Evolutionary conservation across 148 eudicot species (phyloP), one percentile per base, ranked within the genome.

Genomic region (Rhododendron williamsianum): DNA sequence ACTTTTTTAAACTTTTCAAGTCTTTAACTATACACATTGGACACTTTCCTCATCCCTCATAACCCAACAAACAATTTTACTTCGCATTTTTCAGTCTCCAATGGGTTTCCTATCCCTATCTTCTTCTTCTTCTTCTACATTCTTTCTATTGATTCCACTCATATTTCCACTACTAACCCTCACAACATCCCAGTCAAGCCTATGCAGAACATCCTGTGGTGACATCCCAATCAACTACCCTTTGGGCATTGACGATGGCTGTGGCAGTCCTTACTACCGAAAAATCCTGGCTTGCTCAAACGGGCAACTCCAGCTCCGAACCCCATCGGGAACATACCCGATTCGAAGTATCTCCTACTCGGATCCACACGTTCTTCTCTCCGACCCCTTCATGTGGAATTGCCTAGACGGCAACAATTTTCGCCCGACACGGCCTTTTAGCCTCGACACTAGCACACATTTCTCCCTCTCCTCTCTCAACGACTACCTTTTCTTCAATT

Each of bases 401-500:
- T 97, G 99, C 86, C 90, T 81, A 25, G 99, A 97, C 84, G 94
- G 94, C 3, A 69, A 86, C 35, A 80, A 83, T 38, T 95, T 93
- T 56, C 92, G 99, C 18, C 93, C 95, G 46, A 87, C 93, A 2
- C 86, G 92, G 49, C 98, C 98, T 4, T 95, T 97, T 46, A 95
- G 97, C 85, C 91, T 95, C 48, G 99, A 97, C 88, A 93, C 93
- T 0, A 91, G 96, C 90, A 91, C 91, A 0, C 98, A 92, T 69
- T 76, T 97, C 67, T 85, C 93, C 0, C 86, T 97, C 2, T 95
- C 99, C 15, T 63, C 86, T 13, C 96, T 92, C 54, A 97, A 95
- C 84, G 98, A 97, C 89, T 97, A 93, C 83, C 93, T 97, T 33
- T 97, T 97, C 88, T 95, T 97, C 72, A 97, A 97, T 52, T 97